Conservation (phyloP, 176 grass and related monocot genomes). For the Paspalum notatum region DNA sequence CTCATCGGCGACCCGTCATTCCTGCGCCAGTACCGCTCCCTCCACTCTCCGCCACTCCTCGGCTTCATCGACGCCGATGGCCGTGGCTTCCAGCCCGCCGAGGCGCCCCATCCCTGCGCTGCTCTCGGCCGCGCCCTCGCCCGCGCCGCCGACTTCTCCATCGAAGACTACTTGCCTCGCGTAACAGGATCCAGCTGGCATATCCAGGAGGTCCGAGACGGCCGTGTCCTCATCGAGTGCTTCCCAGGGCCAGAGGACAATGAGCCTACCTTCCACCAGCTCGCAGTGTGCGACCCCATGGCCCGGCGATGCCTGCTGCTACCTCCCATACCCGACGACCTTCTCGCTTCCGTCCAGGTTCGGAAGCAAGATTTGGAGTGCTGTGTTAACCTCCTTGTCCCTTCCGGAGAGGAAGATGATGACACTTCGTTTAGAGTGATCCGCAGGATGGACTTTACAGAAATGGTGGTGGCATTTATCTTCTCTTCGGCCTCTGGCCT, state of each 20-base stretch:
- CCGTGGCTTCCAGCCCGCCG: neutral
- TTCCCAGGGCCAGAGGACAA: accelerated
- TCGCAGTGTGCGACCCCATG: constrained; percentile 31
- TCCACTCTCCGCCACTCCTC: constrained; percentile 17
- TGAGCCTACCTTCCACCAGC: neutral
- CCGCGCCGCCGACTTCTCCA: neutral
- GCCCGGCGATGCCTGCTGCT: neutral
- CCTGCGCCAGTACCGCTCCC: constrained; percentile 1
- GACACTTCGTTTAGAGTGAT: neutral
- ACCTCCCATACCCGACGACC: too few relatives aligned
- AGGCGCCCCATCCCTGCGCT: constrained; percentile 4
- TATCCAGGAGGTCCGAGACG: neutral
- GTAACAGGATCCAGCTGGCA: neutral
- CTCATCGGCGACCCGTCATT: neutral
- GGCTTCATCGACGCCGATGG: neutral
- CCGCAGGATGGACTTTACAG: neutral
- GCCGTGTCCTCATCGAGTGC: neutral
- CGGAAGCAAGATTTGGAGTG: accelerated
- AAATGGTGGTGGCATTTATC: neutral
- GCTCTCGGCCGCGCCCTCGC: neutral
- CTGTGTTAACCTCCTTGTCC: too few relatives aligned
- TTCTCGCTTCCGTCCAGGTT: too few relatives aligned
- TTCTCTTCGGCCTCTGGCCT: neutral
- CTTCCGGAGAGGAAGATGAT: neutral
- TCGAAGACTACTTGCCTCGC: neutral